Conservation (phyloP, 2,329 filamentous ascomycete species). For the Sordariomycetes sp. region DNA sequence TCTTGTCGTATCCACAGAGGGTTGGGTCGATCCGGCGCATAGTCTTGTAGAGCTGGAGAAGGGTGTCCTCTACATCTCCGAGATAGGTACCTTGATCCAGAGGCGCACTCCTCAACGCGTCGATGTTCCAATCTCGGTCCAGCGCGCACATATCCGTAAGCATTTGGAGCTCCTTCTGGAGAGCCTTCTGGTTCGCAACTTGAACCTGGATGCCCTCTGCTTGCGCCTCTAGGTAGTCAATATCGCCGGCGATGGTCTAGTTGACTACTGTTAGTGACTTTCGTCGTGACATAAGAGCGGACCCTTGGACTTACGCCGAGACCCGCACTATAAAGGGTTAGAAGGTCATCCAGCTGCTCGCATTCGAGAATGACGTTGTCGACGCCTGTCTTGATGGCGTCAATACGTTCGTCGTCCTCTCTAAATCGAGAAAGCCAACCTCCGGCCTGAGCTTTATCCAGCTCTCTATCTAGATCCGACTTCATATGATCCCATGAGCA, state of each 20-base stretch:
- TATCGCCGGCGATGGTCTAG: conserved; percentile 87
- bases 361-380: conserved; percentile 90
- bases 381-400: conserved; percentile 74
- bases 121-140: conserved; percentile 55
- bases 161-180: conserved; percentile 80
- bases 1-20: conserved; percentile 44
- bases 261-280: background rate
- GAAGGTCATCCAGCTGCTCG: conserved; percentile 86
- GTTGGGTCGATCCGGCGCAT: conserved; percentile 89
- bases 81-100: conserved; percentile 62
- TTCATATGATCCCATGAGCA: conserved; percentile 74
- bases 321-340: conserved; percentile 92
- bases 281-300: background rate
- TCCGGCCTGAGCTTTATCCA: conserved; percentile 83
- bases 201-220: conserved; percentile 95
- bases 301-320: conserved; percentile 58
- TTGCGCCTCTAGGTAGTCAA: conserved; percentile 94
- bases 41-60: conserved; percentile 80
- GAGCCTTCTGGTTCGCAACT: conserved; percentile 88
- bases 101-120: conserved; percentile 61
- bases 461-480: conserved; percentile 72
- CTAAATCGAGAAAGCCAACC: conserved; percentile 80
- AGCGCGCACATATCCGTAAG: conserved; percentile 90
- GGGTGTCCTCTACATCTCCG: conserved; percentile 63
- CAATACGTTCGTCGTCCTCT: conserved; percentile 82